Evolutionary conservation across 2,329 filamentous ascomycete genomes (phyloP).

Genomic region (Pestalotiopsis sp.): DNA sequence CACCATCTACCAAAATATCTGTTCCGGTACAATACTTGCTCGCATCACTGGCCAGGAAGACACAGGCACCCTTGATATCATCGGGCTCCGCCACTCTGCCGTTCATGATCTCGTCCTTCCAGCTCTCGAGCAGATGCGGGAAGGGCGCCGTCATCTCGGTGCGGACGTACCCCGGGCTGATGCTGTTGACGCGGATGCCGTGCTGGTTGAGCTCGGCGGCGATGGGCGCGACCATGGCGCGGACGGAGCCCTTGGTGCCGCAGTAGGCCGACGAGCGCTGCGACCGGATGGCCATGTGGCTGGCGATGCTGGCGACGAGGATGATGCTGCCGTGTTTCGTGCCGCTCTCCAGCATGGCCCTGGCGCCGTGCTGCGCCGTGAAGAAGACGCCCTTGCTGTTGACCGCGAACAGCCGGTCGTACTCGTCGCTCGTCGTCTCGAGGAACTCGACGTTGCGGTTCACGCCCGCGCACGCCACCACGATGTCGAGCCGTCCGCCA

Average conservation of each 20-base stretch:
- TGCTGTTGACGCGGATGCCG: conserved; percentile 59
- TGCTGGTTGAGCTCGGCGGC: conserved; percentile 43
- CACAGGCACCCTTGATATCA: conserved; percentile 81
- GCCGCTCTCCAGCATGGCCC: conserved; percentile 52
- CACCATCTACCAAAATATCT: conserved; percentile 77
- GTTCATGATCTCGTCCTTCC: conserved; percentile 69
- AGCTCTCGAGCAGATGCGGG: conserved; percentile 46
- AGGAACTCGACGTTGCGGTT: conserved; percentile 46
- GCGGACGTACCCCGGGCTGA: conserved; percentile 76
- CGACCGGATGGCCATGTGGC: conserved; percentile 50
- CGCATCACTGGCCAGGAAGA: conserved; percentile 84
- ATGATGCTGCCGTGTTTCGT: conserved; percentile 55
- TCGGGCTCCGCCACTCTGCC: conserved; percentile 70
- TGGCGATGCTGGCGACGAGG: conserved; percentile 55
- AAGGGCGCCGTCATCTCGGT: conserved; percentile 66
- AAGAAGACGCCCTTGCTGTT: conserved; percentile 49
- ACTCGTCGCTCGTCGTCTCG: conserved; percentile 43
- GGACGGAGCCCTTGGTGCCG: conserved; percentile 48
- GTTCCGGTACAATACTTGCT: conserved; percentile 69
- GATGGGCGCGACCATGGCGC: conserved; percentile 48
- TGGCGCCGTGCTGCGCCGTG: conserved; percentile 49
- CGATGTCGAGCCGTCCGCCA: conserved; percentile 40
- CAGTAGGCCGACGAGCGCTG: conserved; percentile 51
- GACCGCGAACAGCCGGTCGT: conserved; percentile 42
- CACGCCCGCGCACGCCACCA: conserved; percentile 47